These are phyloP conservation scores for Microthlaspi erraticum DNA, from an alignment of 345 rosid species.

Conservation along the genomic window DNA sequence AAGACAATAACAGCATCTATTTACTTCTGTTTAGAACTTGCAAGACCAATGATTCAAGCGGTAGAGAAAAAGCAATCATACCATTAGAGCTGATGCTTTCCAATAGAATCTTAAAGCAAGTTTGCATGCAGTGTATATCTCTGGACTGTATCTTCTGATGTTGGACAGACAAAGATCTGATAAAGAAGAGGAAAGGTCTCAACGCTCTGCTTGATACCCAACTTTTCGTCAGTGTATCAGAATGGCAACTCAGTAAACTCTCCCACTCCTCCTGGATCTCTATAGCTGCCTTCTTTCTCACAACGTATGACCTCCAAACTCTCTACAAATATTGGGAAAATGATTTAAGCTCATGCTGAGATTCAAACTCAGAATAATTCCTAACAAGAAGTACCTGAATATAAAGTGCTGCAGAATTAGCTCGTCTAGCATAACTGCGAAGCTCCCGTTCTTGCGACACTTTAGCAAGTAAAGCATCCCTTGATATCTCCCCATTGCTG, in stretches of 20 bases:
- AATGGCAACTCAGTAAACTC: conserved; percentile 45
- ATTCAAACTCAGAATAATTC: conserved; percentile 21
- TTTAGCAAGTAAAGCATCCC: conserved; percentile 90
- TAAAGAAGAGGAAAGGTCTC: conserved; percentile 79
- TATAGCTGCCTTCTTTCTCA: conserved; percentile 61
- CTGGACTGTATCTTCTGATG: conserved; percentile 50
- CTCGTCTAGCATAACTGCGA: conserved; percentile 76
- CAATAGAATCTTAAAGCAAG: conserved; percentile 72
- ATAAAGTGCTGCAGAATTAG: conserved; percentile 65
- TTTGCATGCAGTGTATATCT: conserved; percentile 61
- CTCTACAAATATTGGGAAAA: conserved; percentile 54
- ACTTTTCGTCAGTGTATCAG: conserved; percentile 48
- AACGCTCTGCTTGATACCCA: conserved; percentile 72
- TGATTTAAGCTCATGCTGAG: conserved; percentile 13
- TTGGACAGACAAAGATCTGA: conserved; percentile 52
- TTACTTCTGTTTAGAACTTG: not conserved
- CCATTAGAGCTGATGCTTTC: conserved; percentile 79
- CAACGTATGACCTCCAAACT: conserved; percentile 74
- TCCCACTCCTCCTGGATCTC: conserved; percentile 77
- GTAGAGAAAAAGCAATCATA: conserved; percentile 43
- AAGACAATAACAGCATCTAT: conserved; percentile 22
- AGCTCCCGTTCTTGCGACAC: conserved; percentile 84
- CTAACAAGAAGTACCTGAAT: conserved; percentile 59
- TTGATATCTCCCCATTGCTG: conserved; percentile 81
- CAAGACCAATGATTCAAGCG: not conserved